Evolutionary conservation across 2,329 filamentous ascomycete species (phyloP).

Genomic region (Apiospora arundinis): DNA sequence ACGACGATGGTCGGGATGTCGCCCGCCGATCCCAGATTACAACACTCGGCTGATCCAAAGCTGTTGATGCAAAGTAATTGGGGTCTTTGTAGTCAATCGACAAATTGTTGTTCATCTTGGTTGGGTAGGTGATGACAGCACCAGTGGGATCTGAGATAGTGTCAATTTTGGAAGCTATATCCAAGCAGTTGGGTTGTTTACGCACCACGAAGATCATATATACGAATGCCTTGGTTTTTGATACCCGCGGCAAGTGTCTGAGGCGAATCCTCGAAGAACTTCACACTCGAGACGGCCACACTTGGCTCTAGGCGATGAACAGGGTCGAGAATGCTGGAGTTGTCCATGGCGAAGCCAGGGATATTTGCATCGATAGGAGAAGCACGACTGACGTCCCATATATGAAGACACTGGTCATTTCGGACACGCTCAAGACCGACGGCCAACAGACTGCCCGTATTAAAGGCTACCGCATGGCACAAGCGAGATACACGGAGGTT

Average conservation of each 20-base stretch:
- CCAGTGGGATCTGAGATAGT: conserved; percentile 51
- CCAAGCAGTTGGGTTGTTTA: conserved; percentile 6
- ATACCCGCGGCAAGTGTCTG: conserved; percentile 78
- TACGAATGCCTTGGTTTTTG: conserved; percentile 74
- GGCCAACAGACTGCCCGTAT: conserved; percentile 72
- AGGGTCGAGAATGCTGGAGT: conserved; percentile 60
- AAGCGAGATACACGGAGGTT: conserved; percentile 77
- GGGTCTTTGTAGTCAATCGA: conserved; percentile 81
- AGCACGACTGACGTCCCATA: conserved; percentile 77
- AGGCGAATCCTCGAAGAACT: conserved; percentile 80
- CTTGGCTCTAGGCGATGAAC: conserved; percentile 66
- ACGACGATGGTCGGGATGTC: conserved; percentile 58
- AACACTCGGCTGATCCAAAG: conserved; percentile 74
- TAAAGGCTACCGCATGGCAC: conserved; percentile 84
- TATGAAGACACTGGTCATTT: conserved; percentile 81
- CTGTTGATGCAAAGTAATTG: conserved; percentile 85
- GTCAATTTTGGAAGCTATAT: conserved; percentile 29
- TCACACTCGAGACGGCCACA: conserved; percentile 81
- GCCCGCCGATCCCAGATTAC: conserved; percentile 80
- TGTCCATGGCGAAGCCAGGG: conserved; percentile 57
- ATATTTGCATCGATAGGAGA: conserved; percentile 54
- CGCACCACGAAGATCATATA: conserved; percentile 80
- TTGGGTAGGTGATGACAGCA: conserved; percentile 65
- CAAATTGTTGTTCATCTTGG: conserved; percentile 73
- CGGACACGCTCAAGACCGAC: conserved; percentile 82